A percentile compares a stretch with the other conserved stretches of the same genome.
phyloP scores from a whole-genome alignment of 2,329 filamentous ascomycete genomes.

The Venturia nashicola region DNA sequence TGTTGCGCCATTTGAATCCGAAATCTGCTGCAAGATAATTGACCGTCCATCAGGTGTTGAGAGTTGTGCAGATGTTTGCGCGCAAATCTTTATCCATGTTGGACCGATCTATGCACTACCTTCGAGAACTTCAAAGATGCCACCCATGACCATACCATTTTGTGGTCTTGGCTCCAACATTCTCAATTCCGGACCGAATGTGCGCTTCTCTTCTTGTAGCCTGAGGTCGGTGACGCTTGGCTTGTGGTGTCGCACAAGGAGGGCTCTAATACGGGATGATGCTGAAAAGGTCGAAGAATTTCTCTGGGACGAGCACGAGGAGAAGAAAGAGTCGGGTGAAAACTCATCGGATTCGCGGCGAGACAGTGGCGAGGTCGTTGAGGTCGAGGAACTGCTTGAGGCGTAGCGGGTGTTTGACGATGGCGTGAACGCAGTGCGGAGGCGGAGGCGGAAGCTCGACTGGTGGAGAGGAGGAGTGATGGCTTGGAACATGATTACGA shows the following conservation, averaged over 20 bases:
- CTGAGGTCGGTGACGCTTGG: slow-evolving; percentile 20
- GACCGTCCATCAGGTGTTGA: not conserved
- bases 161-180: slow-evolving; percentile 21
- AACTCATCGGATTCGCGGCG: slow-evolving; percentile 7
- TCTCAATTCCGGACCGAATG: slow-evolving; percentile 15
- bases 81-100: not conserved
- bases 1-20: not conserved
- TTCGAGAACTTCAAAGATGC: slow-evolving; percentile 21
- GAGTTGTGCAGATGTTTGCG: not conserved
- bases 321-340: slow-evolving; percentile 11
- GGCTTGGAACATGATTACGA: slow-evolving; percentile 5
- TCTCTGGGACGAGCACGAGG: slow-evolving; percentile 13
- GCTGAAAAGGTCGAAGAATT: slow-evolving; percentile 13
- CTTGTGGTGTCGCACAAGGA: slow-evolving; percentile 16
- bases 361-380: slow-evolving; percentile 7
- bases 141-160: slow-evolving; percentile 15
- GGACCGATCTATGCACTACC: slow-evolving; percentile 13
- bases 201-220: slow-evolving; percentile 18
- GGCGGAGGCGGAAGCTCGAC: slow-evolving; percentile 8
- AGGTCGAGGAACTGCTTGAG: slow-evolving; percentile 1
- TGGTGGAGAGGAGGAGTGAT: slow-evolving; percentile 6
- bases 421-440: slow-evolving; percentile 7
- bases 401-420: not conserved
- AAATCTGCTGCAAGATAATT: not conserved
- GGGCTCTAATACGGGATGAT: slow-evolving; percentile 6